Evolutionary conservation across 169 alveolate species (phyloP).

Genomic region (Plasmodium gonderi): DNA sequence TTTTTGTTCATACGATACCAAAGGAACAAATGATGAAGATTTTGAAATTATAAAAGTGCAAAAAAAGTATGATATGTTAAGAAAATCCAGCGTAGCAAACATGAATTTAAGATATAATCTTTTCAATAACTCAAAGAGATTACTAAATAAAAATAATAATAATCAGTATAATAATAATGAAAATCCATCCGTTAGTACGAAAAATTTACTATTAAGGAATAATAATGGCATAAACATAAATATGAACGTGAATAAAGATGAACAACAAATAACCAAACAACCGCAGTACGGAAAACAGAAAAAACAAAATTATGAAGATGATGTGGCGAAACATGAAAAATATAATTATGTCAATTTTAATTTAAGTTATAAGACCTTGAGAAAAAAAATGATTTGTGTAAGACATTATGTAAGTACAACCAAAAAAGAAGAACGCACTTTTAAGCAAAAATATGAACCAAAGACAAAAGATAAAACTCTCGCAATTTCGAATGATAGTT

Average conservation of each 20-base stretch:
- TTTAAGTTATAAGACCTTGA: slow-evolving; percentile 42
- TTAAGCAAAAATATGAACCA: slow-evolving; percentile 3
- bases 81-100: slow-evolving; percentile 17
- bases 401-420: slow-evolving; percentile 17
- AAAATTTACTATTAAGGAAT: not conserved
- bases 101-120: slow-evolving; percentile 58
- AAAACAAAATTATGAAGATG: slow-evolving; percentile 46
- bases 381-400: slow-evolving; percentile 65
- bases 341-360: slow-evolving; percentile 62
- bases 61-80: slow-evolving; percentile 43
- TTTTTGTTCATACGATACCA: slow-evolving; percentile 65
- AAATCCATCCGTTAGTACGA: not conserved
- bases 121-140: slow-evolving; percentile 26
- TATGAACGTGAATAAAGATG: slow-evolving; percentile 22
- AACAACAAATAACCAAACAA: not conserved
- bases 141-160: slow-evolving; percentile 7
- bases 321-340: slow-evolving; percentile 34
- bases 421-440: slow-evolving; percentile 16
- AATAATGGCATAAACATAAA: slow-evolving; percentile 1
- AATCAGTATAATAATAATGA: not conserved
- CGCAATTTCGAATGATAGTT: slow-evolving; percentile 17
- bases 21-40: slow-evolving; percentile 33
- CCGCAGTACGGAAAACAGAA: slow-evolving; percentile 63
- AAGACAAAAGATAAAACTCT: slow-evolving; percentile 21
- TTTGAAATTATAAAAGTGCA: slow-evolving; percentile 61